Evolutionary conservation across 495 filamentous ascomycete species (phyloP).

Genomic region (Neurospora intermedia): DNA sequence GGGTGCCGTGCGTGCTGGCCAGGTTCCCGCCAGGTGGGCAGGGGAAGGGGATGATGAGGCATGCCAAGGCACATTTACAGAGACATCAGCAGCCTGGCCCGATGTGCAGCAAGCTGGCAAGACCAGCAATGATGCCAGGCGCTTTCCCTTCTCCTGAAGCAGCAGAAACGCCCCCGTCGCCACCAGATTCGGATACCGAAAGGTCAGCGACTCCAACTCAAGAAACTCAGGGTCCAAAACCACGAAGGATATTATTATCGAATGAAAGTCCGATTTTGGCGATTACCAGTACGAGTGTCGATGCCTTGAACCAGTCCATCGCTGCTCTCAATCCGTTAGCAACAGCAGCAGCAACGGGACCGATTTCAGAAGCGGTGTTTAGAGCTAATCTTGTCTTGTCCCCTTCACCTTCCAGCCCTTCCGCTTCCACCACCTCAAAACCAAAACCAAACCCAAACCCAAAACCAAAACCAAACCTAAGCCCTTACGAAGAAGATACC

Average conservation of each 20-base stretch:
- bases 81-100: slow-evolving; percentile 30
- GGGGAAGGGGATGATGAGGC: slow-evolving; percentile 45
- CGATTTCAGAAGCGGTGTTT: slow-evolving; percentile 56
- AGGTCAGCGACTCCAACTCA: background rate
- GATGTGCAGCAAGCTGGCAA: background rate
- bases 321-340: background rate
- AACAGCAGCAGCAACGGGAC: rapidly evolving
- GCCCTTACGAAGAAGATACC: slow-evolving; percentile 43
- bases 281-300: slow-evolving; percentile 70
- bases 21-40: slow-evolving; percentile 57
- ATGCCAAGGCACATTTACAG: slow-evolving; percentile 54
- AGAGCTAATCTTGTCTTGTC: slow-evolving; percentile 63
- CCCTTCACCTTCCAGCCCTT: background rate
- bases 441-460: slow-evolving; percentile 1
- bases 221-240: background rate
- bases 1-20: slow-evolving; percentile 68
- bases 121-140: slow-evolving; percentile 33
- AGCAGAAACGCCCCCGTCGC: slow-evolving; percentile 24
- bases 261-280: slow-evolving; percentile 90
- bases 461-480: background rate
- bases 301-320: slow-evolving; percentile 63
- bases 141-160: slow-evolving; percentile 33
- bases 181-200: slow-evolving; percentile 39
- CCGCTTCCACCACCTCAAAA: background rate
- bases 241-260: slow-evolving; percentile 61